Conservation (phyloP, 768 basidiomycete genomes). For the Tricholoma sp. region DNA sequence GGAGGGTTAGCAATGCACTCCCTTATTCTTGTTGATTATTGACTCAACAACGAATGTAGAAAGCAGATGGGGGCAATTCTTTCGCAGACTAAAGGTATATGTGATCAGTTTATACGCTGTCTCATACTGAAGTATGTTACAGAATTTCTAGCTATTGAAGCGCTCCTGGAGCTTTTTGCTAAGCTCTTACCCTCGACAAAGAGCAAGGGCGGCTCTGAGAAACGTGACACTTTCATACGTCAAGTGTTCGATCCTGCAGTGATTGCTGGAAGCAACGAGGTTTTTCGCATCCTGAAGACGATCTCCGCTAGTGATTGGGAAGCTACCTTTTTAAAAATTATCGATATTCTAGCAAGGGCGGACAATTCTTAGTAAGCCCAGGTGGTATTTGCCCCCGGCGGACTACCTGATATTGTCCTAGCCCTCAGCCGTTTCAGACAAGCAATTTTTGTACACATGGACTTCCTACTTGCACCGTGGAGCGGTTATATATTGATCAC, state of each 20-base stretch:
- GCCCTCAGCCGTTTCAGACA: conserved; percentile 57
- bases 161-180: conserved; percentile 51
- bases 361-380: conserved; percentile 41
- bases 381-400: conserved; percentile 16
- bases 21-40: neutral
- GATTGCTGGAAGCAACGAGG: conserved; percentile 30
- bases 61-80: conserved; percentile 44
- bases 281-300: conserved; percentile 37
- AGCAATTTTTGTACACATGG: conserved; percentile 33
- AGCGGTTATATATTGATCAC: conserved; percentile 49
- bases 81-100: conserved; percentile 41
- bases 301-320: conserved; percentile 48
- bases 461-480: conserved; percentile 26
- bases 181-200: conserved; percentile 46
- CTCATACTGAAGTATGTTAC: neutral
- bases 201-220: conserved; percentile 24
- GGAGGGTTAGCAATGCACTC: conserved; percentile 38
- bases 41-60: conserved; percentile 20
- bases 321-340: conserved; percentile 39
- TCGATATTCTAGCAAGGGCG: conserved; percentile 39
- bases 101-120: neutral
- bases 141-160: conserved; percentile 55
- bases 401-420: conserved; percentile 17
- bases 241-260: conserved; percentile 41
- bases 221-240: conserved; percentile 43